Base-by-base conservation (phyloP, 371 early-diverging fungal species). In the Nosema granulosis region DNA sequence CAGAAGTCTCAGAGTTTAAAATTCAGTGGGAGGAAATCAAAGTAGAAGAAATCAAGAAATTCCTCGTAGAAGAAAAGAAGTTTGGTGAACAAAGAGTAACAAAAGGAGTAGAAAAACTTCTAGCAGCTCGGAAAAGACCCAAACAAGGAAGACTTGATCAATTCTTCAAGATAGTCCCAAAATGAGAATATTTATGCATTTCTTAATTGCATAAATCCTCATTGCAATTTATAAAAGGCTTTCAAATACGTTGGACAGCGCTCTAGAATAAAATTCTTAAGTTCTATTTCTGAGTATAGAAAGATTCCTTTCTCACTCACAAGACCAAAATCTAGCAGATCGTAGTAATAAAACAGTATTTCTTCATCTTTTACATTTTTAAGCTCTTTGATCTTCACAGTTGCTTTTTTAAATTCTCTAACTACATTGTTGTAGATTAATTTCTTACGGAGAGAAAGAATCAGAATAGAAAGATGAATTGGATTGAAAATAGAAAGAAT, bases 11-110 rank as follows among this genome's bases (percentile, higher is more conserved):
- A 32, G 89, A 91, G 66, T 37, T 86, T 62, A 34, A 49, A 56
- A 52, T 80, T 94, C 51, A 89, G 75, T 94, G 95, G 94, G 87
- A 89, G 20, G 85, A 86, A 0, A 93, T 95, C 0, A 90, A 96
- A 82, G 89, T 89, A 50, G 94, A 95, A 65, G 93, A 88, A 0
- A 84, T 97, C 9, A 89, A 94, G 18, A 86, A 91, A 29, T 97
- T 91, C 79, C 85, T 97, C 84, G 94, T 93, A 18, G 85, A 88
- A 24, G 92, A 96, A 79, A 97, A 96, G 85, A 92, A 91, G 56
- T 99, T 99, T 84, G 91, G 91, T 80, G 93, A 93, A 87, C 92
- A 93, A 35, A 89, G 97, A 68, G 91, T 99, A 13, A 88, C 91
- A 18, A 89, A 88, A 62, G 92, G 90, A 0, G 88, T 92, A 9